phyloP scores from a whole-genome alignment of 192 early-diverging fungal genomes.

The Rhizophagus clarus region DNA sequence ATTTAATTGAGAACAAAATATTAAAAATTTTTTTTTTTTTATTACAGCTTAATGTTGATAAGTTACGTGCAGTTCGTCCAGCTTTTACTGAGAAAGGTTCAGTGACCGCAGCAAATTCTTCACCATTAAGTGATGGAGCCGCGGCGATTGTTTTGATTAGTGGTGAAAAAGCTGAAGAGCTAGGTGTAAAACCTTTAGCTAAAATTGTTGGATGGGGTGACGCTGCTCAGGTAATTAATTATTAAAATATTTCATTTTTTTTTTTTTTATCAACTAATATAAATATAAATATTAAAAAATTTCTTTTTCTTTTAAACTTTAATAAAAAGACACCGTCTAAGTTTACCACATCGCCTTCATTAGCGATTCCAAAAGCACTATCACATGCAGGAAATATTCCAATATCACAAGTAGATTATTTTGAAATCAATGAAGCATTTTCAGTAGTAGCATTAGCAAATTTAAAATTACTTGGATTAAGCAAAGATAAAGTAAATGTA shows the following conservation, averaged over 20 bases:
- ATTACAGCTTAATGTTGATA: constrained; percentile 70
- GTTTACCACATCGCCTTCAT: constrained; percentile 75
- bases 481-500: constrained; percentile 83
- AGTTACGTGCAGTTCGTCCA: constrained; percentile 85
- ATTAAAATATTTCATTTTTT: neutral
- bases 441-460: constrained; percentile 85
- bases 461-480: constrained; percentile 74
- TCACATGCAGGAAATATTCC: constrained; percentile 59
- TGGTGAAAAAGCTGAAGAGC: constrained; percentile 57
- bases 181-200: constrained; percentile 54
- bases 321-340: constrained; percentile 54
- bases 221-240: constrained; percentile 56
- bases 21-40: neutral
- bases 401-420: constrained; percentile 69
- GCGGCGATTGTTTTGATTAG: constrained; percentile 76
- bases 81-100: constrained; percentile 88
- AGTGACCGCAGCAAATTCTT: constrained; percentile 89
- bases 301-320: neutral
- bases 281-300: neutral
- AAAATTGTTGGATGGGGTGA: constrained; percentile 71
- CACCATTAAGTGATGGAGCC: constrained; percentile 79
- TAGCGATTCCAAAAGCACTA: constrained; percentile 80
- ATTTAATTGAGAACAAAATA: neutral
- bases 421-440: constrained; percentile 87
- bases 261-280: too few species aligned